Evolutionary conservation across 371 early-diverging fungal species (phyloP).

Genomic region (Mortierella sp.): DNA sequence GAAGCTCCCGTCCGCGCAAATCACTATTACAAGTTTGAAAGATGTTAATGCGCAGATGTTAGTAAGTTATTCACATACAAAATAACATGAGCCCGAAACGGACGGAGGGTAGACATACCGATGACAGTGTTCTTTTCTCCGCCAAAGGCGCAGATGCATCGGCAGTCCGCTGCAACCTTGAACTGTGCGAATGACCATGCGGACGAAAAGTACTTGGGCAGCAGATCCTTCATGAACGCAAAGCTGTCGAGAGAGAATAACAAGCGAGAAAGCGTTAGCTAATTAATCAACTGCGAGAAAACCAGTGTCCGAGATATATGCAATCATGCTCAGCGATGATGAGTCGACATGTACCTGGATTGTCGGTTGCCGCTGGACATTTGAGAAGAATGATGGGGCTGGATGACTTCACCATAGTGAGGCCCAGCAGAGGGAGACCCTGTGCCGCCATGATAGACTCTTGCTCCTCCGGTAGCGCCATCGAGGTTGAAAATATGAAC

Average conservation of each 20-base stretch:
- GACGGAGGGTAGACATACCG: slow-evolving; percentile 63
- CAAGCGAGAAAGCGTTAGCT: not conserved
- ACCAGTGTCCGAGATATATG: no score
- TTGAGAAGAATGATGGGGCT: slow-evolving; percentile 33
- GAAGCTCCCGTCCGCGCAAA: slow-evolving; percentile 90
- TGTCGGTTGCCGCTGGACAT: slow-evolving; percentile 69
- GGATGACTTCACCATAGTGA: slow-evolving; percentile 69
- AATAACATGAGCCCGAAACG: not conserved
- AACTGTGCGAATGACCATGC: slow-evolving; percentile 96
- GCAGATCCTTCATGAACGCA: slow-evolving; percentile 89
- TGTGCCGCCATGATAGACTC: slow-evolving; percentile 38
- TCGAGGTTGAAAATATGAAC: slow-evolving; percentile 95
- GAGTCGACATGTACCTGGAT: slow-evolving; percentile 62
- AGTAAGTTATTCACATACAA: not conserved
- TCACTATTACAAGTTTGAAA: slow-evolving; percentile 58
- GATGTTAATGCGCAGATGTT: not conserved
- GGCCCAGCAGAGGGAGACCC: slow-evolving; percentile 58
- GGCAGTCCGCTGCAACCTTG: slow-evolving; percentile 81
- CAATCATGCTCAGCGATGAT: not conserved
- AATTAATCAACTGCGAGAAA: not conserved
- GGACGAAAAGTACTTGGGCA: slow-evolving; percentile 95
- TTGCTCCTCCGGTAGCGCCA: slow-evolving; percentile 44
- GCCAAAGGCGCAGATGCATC: slow-evolving; percentile 88
- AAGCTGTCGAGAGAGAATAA: slow-evolving; percentile 60
- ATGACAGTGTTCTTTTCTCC: slow-evolving; percentile 79